Evolutionary conservation across 192 early-diverging fungal species (phyloP).

Genomic region (Rhizophagus sp.): DNA sequence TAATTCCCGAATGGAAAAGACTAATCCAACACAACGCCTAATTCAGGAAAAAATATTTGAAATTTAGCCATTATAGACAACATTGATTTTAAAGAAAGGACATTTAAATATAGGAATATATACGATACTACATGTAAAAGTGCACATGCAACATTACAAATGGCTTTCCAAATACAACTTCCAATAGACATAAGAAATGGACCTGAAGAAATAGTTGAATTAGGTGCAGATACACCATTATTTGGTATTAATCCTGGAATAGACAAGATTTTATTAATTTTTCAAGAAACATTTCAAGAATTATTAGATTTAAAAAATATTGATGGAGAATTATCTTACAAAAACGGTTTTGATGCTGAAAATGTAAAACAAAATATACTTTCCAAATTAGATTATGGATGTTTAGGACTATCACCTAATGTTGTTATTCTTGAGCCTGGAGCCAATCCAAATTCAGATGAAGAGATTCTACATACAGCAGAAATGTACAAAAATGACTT

Average conservation of each 20-base stretch:
- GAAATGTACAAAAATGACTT: conserved; percentile 7
- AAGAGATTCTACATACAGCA: neutral
- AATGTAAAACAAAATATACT: neutral
- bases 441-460: neutral
- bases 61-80: neutral
- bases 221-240: neutral
- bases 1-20: neutral
- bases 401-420: neutral
- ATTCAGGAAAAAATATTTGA: neutral
- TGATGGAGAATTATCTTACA: too few relatives aligned
- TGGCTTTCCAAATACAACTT: neutral
- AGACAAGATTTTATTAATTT: too few relatives aligned
- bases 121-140: neutral
- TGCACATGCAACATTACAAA: neutral
- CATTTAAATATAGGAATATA: conserved; percentile 1
- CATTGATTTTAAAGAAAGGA: neutral
- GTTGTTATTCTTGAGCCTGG: neutral
- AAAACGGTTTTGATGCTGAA: neutral
- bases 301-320: too few relatives aligned
- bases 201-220: neutral
- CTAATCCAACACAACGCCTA: neutral
- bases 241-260: neutral
- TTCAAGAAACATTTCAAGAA: too few relatives aligned
- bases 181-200: neutral
- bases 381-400: neutral